Evolutionary conservation across 2,329 filamentous ascomycete species (phyloP).

Genomic region (Sarocladium oryzae): DNA sequence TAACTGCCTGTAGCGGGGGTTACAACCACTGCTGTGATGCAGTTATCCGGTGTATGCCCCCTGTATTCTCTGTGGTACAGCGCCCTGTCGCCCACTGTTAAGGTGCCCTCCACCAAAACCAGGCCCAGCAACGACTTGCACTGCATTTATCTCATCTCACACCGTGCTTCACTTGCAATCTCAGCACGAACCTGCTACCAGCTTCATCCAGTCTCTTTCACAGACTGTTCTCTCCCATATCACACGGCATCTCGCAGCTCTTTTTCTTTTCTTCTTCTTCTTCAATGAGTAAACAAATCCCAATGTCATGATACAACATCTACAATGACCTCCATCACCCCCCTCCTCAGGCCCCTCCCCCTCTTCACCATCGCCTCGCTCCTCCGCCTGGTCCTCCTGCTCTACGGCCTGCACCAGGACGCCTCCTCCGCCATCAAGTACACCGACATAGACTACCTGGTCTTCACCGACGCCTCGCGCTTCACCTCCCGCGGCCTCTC

Average conservation of each 20-base stretch:
- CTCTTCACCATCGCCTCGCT: slow-evolving; percentile 53
- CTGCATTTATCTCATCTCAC: no score
- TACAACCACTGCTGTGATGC: not conserved
- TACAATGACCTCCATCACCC: slow-evolving; percentile 8
- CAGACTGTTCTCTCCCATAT: no score
- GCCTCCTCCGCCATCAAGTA: slow-evolving; percentile 89
- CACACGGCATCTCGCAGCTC: no score
- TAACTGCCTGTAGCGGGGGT: not conserved
- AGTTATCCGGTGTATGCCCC: slow-evolving; percentile 3
- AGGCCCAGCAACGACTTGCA: slow-evolving; percentile 8
- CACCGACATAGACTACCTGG: slow-evolving; percentile 97
- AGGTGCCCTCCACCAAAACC: slow-evolving; percentile 6
- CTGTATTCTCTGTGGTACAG: not conserved
- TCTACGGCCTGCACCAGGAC: slow-evolving; percentile 92
- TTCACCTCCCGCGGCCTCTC: slow-evolving; percentile 61
- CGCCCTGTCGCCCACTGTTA: not conserved
- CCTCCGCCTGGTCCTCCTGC: slow-evolving; percentile 66
- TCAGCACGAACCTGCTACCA: no score
- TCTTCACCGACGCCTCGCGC: slow-evolving; percentile 92
- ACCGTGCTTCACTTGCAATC: not conserved
- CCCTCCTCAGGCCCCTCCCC: slow-evolving; percentile 29
- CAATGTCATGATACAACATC: slow-evolving; percentile 7
- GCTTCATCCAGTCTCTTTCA: no score
- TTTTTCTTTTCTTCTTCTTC: no score
- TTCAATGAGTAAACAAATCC: not conserved